A percentile compares a stretch with the other conserved stretches of the same genome.
These are phyloP conservation scores for Taxillus chinensis DNA, from an alignment of 164 flowering plant species.

Conservation along the genomic window DNA sequence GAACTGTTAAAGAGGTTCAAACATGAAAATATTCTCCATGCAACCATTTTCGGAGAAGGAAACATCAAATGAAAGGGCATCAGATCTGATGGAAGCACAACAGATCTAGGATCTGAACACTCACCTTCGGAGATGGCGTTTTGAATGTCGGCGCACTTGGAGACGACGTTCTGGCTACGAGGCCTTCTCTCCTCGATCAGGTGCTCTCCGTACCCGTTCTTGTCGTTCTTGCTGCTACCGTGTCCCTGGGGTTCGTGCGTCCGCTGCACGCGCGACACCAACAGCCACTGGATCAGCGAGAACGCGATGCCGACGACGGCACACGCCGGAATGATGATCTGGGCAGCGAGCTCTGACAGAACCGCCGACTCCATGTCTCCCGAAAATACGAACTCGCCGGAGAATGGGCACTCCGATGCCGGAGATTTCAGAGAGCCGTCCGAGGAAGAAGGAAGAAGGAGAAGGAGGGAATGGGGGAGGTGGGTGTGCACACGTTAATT, in stretches of 20 bases:
- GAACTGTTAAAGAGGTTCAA: conserved; percentile 8
- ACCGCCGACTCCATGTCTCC: conserved; percentile 7
- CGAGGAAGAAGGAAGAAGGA: neutral
- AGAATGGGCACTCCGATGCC: neutral
- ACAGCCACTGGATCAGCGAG: conserved; percentile 61
- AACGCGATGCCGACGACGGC: conserved; percentile 61
- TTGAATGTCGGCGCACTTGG: conserved; percentile 73
- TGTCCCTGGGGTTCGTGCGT: conserved; percentile 29
- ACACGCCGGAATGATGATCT: conserved; percentile 63
- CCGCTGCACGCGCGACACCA: conserved; percentile 56
- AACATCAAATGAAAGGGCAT: neutral
- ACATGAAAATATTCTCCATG: too few relatives aligned
- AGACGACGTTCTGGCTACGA: conserved; percentile 53
- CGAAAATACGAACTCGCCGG: neutral
- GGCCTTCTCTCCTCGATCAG: conserved; percentile 76
- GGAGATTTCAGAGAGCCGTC: neutral
- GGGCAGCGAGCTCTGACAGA: conserved; percentile 48
- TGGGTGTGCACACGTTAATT: neutral
- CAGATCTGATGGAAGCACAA: neutral
- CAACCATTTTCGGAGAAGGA: too few relatives aligned
- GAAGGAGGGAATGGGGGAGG: neutral
- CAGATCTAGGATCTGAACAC: conserved; percentile 9
- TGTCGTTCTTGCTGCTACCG: conserved; percentile 20
- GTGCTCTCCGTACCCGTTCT: conserved; percentile 47
- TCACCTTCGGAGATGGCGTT: conserved; percentile 76